Conservation (phyloP, 208 protist species). For the Leptomonas pyrrhocoris region DNA sequence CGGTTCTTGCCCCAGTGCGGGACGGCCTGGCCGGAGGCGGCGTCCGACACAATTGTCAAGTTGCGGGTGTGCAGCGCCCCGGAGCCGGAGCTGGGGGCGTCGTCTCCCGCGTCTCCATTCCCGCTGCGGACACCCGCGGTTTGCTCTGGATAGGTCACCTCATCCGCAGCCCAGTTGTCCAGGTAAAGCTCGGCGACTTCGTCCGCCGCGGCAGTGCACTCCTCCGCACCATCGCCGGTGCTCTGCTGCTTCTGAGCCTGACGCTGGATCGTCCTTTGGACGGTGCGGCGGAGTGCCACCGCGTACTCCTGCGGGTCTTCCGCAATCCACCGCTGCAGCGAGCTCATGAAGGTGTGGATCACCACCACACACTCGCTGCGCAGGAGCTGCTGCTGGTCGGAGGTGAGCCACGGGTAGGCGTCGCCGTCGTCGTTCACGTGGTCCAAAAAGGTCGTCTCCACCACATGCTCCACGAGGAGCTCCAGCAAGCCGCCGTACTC, state of each 20-base stretch:
- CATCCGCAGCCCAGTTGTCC: constrained; percentile 39
- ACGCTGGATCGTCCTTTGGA: constrained; percentile 5
- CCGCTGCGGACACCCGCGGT: not conserved
- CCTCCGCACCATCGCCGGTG: not conserved
- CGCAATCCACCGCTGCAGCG: constrained; percentile 75
- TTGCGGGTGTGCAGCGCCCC: constrained; percentile 6
- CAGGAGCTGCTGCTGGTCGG: constrained; percentile 81
- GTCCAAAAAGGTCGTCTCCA: constrained; percentile 64
- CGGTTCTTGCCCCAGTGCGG: constrained; percentile 32
- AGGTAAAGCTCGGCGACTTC: constrained; percentile 45
- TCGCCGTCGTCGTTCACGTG: constrained; percentile 43
- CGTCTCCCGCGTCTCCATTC: not conserved
- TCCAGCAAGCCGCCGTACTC: constrained; percentile 81
- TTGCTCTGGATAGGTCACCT: constrained; percentile 6
- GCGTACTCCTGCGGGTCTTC: constrained; percentile 77
- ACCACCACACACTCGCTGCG: constrained; percentile 68
- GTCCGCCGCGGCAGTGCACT: not conserved
- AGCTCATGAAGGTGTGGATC: constrained; percentile 62
- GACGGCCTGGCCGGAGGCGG: constrained; percentile 3
- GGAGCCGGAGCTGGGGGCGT: not conserved
- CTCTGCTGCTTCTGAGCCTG: constrained; percentile 14
- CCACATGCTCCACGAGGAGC: constrained; percentile 74
- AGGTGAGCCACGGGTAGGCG: constrained; percentile 54
- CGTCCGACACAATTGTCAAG: constrained; percentile 11
- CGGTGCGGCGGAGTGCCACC: constrained; percentile 11